Evolutionary conservation across 2,329 filamentous ascomycete species (phyloP).

Genomic region (Clarireedia sp.): DNA sequence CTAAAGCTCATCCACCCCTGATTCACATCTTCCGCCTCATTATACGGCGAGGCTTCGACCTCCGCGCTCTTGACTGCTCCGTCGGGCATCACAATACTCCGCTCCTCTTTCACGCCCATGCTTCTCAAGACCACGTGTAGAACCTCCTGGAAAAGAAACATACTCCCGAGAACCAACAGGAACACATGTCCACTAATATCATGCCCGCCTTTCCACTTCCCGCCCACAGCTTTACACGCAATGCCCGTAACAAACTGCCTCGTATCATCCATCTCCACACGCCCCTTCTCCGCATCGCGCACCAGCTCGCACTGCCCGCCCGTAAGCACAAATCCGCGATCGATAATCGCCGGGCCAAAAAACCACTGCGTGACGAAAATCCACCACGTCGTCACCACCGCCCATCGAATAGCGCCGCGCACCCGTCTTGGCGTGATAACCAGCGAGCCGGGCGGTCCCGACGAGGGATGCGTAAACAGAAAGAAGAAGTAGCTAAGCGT

Average conservation of each 20-base stretch:
- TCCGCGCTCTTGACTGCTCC: conserved; percentile 55
- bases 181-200: conserved; percentile 97
- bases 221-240: conserved; percentile 76
- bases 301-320: conserved; percentile 73
- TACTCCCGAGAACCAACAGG: conserved; percentile 75
- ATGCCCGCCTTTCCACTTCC: conserved; percentile 84
- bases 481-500: conserved; percentile 67
- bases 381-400: conserved; percentile 69
- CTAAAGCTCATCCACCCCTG: conserved; percentile 36
- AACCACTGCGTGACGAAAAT: conserved; percentile 90
- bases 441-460: conserved; percentile 35
- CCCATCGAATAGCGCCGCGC: conserved; percentile 61
- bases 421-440: conserved; percentile 38
- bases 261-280: conserved; percentile 36
- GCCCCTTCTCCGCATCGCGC: conserved; percentile 39
- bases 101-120: conserved; percentile 46
- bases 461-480: conserved; percentile 56
- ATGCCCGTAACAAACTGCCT: conserved; percentile 59
- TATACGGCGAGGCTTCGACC: conserved; percentile 34
- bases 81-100: conserved; percentile 57
- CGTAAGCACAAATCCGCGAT: conserved; percentile 80
- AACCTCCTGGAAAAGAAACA: conserved; percentile 75
- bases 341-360: conserved; percentile 84
- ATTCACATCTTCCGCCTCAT: conserved; percentile 10
- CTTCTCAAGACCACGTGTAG: conserved; percentile 49